phyloP scores from a whole-genome alignment of 306 rosid species.

The Prosopis cineraria region DNA sequence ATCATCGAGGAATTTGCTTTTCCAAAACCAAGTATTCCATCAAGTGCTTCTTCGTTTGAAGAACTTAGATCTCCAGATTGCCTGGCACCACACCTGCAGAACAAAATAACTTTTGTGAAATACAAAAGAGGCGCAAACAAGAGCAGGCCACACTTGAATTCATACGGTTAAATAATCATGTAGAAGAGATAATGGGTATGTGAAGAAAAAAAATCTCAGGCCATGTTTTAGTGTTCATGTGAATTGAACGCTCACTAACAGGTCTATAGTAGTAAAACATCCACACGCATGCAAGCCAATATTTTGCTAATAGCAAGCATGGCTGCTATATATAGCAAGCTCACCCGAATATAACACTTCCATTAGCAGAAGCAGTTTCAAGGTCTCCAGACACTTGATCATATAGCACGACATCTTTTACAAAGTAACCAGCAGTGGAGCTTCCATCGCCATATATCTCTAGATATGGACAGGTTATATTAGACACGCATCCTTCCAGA shows the following conservation, averaged over 20 bases:
- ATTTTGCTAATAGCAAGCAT: conserved; percentile 16
- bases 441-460: conserved; percentile 96
- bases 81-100: conserved; percentile 90
- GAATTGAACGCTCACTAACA: conserved; percentile 22
- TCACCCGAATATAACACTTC: conserved; percentile 90
- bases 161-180: conserved; percentile 5
- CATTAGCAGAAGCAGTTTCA: conserved; percentile 77
- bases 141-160: conserved; percentile 19
- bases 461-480: conserved; percentile 80
- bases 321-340: conserved; percentile 32
- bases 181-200: background rate
- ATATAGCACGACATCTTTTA: conserved; percentile 73
- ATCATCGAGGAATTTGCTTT: conserved; percentile 88
- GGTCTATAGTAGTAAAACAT: conserved; percentile 18
- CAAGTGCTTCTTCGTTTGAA: conserved; percentile 84
- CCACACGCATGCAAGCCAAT: conserved; percentile 16
- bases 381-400: conserved; percentile 91
- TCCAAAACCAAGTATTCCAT: conserved; percentile 99
- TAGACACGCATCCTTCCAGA: conserved; percentile 64
- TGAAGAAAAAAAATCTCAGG: background rate
- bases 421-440: conserved; percentile 92
- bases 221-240: conserved; percentile 3
- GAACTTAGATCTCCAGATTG: conserved; percentile 84
- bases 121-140: conserved; percentile 15
- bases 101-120: conserved; percentile 30